Conservation (phyloP, 169 alveolate genomes). For the Cryptosporidium xiaoi region DNA sequence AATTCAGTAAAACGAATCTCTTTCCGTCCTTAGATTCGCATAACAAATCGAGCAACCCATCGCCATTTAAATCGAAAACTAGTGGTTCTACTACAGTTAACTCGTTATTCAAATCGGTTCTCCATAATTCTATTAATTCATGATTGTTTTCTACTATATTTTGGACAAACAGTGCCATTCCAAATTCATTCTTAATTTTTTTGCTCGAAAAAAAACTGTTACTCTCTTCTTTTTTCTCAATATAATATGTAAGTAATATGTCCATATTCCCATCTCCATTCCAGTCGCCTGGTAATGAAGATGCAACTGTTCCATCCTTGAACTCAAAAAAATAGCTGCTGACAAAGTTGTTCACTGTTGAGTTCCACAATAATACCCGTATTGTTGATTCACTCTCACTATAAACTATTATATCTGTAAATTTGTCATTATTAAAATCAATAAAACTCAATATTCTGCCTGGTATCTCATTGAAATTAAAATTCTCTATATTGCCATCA, state of each 20-base stretch:
- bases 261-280: conserved; percentile 50
- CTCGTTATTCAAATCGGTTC: conserved; percentile 41
- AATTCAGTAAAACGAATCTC: conserved; percentile 66
- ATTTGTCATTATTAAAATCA: conserved; percentile 53
- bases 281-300: conserved; percentile 41
- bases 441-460: conserved; percentile 51
- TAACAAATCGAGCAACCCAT: conserved; percentile 82
- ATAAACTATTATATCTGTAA: conserved; percentile 23
- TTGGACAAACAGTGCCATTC: conserved; percentile 10
- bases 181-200: neutral
- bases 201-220: too few relatives aligned
- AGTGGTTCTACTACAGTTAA: conserved; percentile 82
- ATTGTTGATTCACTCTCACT: conserved; percentile 12
- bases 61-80: conserved; percentile 85
- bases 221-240: conserved; percentile 5
- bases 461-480: conserved; percentile 5
- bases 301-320: conserved; percentile 4
- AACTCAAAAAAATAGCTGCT: conserved; percentile 6
- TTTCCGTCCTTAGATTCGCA: conserved; percentile 67
- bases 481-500: neutral
- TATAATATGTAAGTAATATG: conserved; percentile 15
- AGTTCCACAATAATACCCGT: conserved; percentile 30
- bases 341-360: conserved; percentile 22
- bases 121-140: conserved; percentile 42
- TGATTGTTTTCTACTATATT: neutral